These are phyloP conservation scores for Saccharomyces kudriavzevii DNA, from an alignment of 805 yeast species.

Conservation along the genomic window DNA sequence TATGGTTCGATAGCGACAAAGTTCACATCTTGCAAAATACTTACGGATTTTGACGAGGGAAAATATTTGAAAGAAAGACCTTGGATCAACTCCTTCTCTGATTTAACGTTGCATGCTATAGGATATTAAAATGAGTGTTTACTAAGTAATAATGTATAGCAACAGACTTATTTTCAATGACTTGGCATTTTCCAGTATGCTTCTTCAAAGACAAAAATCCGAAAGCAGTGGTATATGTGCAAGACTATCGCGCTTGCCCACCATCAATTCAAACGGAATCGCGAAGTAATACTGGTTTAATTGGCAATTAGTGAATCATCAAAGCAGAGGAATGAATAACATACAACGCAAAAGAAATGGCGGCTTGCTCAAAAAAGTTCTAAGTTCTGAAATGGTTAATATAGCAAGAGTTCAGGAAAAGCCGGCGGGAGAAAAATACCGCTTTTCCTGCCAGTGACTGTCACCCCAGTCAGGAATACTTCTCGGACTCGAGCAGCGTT, in stretches of 20 bases:
- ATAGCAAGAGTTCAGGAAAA: background rate
- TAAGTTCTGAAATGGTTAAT: too few relatives aligned
- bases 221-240: background rate
- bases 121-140: constrained; percentile 2
- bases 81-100: constrained; percentile 49
- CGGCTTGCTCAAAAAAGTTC: background rate
- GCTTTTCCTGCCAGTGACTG: background rate
- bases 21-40: constrained; percentile 14
- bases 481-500: background rate
- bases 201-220: background rate
- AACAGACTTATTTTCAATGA: background rate
- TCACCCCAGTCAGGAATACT: background rate
- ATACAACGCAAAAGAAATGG: background rate
- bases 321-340: background rate
- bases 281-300: background rate
- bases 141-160: background rate
- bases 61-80: constrained; percentile 15
- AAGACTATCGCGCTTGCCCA: background rate
- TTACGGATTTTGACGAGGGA: constrained; percentile 23
- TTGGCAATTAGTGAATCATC: too few relatives aligned
- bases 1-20: constrained; percentile 15
- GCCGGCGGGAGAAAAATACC: background rate
- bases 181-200: too few relatives aligned
- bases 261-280: too few relatives aligned
- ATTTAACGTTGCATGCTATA: constrained; percentile 38